Conservation (phyloP, 148 eudicot species). For the Persicaria tinctoria region DNA sequence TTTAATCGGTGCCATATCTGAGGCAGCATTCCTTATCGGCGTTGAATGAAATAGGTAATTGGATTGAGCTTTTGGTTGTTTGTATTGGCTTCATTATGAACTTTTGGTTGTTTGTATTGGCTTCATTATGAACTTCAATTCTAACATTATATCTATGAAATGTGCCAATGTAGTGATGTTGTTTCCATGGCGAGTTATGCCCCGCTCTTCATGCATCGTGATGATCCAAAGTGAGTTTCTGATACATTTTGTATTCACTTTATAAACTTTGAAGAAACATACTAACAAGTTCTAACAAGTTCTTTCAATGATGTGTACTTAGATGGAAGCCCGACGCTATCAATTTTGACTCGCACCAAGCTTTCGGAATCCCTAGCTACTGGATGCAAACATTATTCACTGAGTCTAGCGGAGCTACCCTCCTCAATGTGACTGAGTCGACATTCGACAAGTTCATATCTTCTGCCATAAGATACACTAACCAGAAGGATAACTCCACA, state of each 20-base stretch:
- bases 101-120: background rate
- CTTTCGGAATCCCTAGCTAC: background rate
- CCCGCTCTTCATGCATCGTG: background rate
- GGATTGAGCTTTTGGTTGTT: background rate
- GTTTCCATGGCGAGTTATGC: slow-evolving; percentile 6
- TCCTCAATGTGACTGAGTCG: background rate
- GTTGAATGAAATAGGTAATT: slow-evolving; percentile 52
- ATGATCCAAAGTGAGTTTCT: background rate
- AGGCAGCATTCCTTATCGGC: slow-evolving; percentile 83
- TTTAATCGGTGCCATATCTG: slow-evolving; percentile 58
- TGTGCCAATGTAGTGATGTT: background rate
- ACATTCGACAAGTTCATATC: background rate
- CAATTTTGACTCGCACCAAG: background rate
- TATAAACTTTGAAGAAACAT: background rate
- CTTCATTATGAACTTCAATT: background rate
- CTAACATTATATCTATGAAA: background rate
- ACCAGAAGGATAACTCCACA: background rate
- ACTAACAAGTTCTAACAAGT: background rate
- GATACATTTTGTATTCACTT: background rate
- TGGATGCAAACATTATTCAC: background rate
- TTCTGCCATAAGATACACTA: background rate
- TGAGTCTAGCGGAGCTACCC: background rate
- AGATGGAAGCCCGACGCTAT: background rate
- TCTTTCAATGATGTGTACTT: background rate
- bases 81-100: background rate